Percentiles rank a stretch among this genome's conserved stretches.
These are phyloP conservation scores for Axilococcus clingmanii DNA, from an alignment of 139 green algal genomes.

Conservation along the genomic window DNA sequence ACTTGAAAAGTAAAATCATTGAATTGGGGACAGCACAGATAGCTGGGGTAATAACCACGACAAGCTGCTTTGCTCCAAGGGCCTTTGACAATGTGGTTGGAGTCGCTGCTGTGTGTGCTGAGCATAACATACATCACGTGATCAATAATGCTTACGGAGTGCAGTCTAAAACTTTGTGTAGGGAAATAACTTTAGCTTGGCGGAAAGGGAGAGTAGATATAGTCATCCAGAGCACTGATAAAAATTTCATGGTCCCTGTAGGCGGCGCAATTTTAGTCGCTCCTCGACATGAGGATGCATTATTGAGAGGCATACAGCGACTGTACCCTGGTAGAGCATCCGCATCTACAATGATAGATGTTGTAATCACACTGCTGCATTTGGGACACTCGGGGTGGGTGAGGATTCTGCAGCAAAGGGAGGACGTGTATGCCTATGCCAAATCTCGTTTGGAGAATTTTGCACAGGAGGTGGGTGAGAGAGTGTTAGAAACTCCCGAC, in stretches of 20 bases:
- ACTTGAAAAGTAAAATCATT: slow-evolving; percentile 30
- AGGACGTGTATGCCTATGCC: slow-evolving; percentile 41
- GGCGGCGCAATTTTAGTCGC: slow-evolving; percentile 60
- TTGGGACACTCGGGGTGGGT: slow-evolving; percentile 53
- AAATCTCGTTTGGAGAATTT: slow-evolving; percentile 18
- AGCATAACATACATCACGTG: slow-evolving; percentile 64
- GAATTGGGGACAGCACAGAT: slow-evolving; percentile 36
- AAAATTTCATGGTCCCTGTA: slow-evolving; percentile 98
- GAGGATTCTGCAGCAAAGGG: slow-evolving; percentile 51
- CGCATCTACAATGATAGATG: slow-evolving; percentile 64
- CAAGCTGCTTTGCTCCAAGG: slow-evolving; percentile 89
- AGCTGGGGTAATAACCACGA: slow-evolving; percentile 76
- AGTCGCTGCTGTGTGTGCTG: slow-evolving; percentile 65
- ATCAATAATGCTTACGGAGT: slow-evolving; percentile 99
- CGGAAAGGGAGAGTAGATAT: slow-evolving; percentile 79
- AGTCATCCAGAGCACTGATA: slow-evolving; percentile 81
- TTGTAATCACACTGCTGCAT: slow-evolving; percentile 91
- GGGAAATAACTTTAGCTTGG: slow-evolving; percentile 31
- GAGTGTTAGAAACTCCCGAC: slow-evolving; percentile 63
- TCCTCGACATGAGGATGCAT: background rate
- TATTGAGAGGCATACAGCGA: slow-evolving; percentile 22
- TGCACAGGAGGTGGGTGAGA: slow-evolving; percentile 46
- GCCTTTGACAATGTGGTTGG: slow-evolving; percentile 53
- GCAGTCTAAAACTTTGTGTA: slow-evolving; percentile 44
- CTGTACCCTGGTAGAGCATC: slow-evolving; percentile 76